Evolutionary conservation across 345 rosid species (phyloP).

Genomic region (Eutrema heterophyllum): DNA sequence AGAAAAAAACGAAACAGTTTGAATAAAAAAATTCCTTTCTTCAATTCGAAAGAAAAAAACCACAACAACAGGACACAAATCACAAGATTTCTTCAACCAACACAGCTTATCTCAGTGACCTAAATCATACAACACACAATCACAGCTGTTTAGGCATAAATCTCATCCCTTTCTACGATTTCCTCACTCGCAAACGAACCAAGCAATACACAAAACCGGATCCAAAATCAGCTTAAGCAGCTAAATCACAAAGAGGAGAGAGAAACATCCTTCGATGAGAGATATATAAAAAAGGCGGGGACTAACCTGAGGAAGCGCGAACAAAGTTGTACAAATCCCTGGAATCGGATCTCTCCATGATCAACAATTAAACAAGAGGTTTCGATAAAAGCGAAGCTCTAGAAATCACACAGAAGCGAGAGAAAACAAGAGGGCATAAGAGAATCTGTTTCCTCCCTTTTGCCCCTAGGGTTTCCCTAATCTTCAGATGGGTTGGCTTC

Average conservation of each 20-base stretch:
- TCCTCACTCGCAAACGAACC: neutral
- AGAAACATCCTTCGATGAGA: neutral
- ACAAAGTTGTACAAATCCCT: constrained; percentile 29
- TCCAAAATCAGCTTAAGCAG: constrained; percentile 17
- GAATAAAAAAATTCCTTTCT: no score
- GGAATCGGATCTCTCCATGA: constrained; percentile 37
- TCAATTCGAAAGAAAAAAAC: no score
- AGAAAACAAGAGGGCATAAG: constrained; percentile 31
- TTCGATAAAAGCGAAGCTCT: neutral
- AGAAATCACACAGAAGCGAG: neutral
- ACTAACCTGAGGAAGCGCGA: constrained; percentile 29
- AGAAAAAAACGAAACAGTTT: neutral
- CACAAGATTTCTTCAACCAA: no score
- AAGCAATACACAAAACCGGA: constrained; percentile 4
- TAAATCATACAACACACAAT: constrained; percentile 1
- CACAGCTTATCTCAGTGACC: constrained; percentile 21
- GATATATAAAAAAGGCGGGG: neutral
- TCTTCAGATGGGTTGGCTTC: constrained; percentile 3
- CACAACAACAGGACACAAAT: no score
- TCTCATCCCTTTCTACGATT: neutral
- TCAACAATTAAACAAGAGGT: neutral
- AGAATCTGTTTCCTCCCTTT: neutral
- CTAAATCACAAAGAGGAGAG: constrained; percentile 3
- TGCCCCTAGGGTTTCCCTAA: constrained; percentile 15
- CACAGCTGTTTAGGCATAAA: neutral